Percentiles rank a stretch among this genome's conserved stretches.
These are phyloP conservation scores for Neurospora sp. DNA, from an alignment of 2,329 filamentous ascomycete genomes.

Conservation along the genomic window DNA sequence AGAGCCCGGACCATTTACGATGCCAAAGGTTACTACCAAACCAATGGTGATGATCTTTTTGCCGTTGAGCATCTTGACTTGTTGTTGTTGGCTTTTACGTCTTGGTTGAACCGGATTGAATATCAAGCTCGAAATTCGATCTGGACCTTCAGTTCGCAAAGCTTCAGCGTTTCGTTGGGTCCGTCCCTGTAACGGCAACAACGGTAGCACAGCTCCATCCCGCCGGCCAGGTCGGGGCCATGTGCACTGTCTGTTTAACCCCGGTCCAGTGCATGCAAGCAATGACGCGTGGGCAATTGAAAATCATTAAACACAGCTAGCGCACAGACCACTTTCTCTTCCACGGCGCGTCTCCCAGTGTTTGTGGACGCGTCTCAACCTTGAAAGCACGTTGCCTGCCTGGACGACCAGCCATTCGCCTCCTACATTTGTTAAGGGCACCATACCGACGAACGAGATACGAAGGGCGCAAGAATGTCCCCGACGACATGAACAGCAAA, in stretches of 20 bases:
- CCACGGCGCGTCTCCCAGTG: constrained; percentile 1
- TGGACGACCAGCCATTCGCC: background rate
- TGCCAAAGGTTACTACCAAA: constrained; percentile 13
- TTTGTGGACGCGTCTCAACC: constrained; percentile 1
- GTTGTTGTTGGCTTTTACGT: background rate
- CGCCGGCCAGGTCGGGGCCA: background rate
- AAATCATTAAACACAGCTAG: background rate
- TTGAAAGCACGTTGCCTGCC: background rate
- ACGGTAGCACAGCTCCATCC: background rate
- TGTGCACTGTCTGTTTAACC: background rate
- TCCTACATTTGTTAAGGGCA: background rate
- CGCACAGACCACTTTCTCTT: background rate
- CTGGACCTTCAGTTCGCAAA: background rate
- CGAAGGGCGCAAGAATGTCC: background rate
- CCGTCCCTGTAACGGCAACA: background rate
- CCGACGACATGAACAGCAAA: constrained; percentile 11
- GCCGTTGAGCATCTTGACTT: constrained; percentile 3
- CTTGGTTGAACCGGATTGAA: background rate
- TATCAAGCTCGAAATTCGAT: background rate
- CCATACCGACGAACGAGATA: background rate
- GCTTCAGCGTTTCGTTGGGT: background rate
- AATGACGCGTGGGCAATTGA: background rate
- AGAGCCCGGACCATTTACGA: constrained; percentile 15
- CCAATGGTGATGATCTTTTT: constrained; percentile 13
- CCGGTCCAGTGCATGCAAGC: background rate